A percentile compares a stretch with the other conserved stretches of the same genome.
Evolutionary conservation across 192 early-diverging fungal species (phyloP).

Genomic region (Allomyces macrogynus): DNA sequence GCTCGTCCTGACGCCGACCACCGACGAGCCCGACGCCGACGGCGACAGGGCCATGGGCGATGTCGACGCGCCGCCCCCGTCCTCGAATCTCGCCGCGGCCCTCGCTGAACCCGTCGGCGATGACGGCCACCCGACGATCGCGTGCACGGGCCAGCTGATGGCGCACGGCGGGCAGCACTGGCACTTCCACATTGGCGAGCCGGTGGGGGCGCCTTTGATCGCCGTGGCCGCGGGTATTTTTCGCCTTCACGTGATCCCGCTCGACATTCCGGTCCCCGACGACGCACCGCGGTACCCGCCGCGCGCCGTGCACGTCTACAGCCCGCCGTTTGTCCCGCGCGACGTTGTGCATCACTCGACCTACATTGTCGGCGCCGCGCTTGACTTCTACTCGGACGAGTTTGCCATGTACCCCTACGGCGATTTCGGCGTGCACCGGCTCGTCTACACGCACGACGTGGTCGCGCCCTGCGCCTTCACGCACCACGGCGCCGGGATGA

Average conservation of each 20-base stretch:
- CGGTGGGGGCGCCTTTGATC: background rate
- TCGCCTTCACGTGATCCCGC: background rate
- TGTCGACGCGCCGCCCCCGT: background rate
- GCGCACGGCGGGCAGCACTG: background rate
- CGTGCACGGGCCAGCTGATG: background rate
- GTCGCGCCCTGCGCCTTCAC: background rate
- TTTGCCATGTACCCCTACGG: conserved; percentile 71
- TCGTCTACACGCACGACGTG: background rate
- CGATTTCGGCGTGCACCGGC: conserved; percentile 17
- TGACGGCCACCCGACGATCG: background rate
- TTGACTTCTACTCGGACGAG: conserved; percentile 64
- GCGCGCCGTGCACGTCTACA: background rate
- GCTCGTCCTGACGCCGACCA: background rate
- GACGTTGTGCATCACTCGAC: background rate
- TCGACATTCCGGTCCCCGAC: background rate
- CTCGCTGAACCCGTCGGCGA: background rate
- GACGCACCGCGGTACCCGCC: background rate
- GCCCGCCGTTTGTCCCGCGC: background rate
- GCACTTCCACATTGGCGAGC: background rate
- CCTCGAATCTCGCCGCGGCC: background rate
- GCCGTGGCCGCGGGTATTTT: background rate
- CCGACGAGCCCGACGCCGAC: background rate
- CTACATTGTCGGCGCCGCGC: background rate
- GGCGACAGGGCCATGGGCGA: background rate
- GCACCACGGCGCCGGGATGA: conserved; percentile 1